Conservation (phyloP, 2,329 filamentous ascomycete species). For the Mariannaea elegans region DNA sequence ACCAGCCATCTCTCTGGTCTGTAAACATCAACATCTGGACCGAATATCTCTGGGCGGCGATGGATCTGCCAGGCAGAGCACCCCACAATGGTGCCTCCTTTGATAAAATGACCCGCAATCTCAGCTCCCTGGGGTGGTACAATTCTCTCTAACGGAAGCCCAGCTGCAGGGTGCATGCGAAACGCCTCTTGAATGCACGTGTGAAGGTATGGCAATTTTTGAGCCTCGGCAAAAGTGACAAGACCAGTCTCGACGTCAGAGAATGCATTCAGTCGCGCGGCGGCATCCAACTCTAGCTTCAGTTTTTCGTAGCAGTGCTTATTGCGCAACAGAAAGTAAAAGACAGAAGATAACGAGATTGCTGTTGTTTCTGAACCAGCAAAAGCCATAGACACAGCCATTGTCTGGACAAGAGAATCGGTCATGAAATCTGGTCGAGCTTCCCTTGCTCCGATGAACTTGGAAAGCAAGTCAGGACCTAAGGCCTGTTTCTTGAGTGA, state of each 20-base stretch:
- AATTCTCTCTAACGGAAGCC: constrained; percentile 76
- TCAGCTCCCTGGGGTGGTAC: constrained; percentile 71
- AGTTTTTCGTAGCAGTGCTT: constrained; percentile 63
- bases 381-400: constrained; percentile 76
- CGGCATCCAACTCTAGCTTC: constrained; percentile 69
- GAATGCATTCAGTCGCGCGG: constrained; percentile 61
- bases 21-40: constrained; percentile 70
- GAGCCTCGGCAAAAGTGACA: constrained; percentile 75
- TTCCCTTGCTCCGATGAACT: constrained; percentile 75
- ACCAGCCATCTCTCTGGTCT: constrained; percentile 74
- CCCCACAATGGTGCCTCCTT: constrained; percentile 77
- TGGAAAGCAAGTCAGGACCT: constrained; percentile 71
- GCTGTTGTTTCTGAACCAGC: constrained; percentile 84
- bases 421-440: constrained; percentile 77
- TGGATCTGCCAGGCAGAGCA: constrained; percentile 81
- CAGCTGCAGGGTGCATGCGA: constrained; percentile 77
- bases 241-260: constrained; percentile 63
- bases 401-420: constrained; percentile 73
- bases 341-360: constrained; percentile 75
- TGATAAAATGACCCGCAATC: constrained; percentile 69
- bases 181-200: constrained; percentile 83
- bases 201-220: constrained; percentile 78
- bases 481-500: constrained; percentile 48
- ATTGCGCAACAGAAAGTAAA: constrained; percentile 77
- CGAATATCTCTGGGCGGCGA: constrained; percentile 72